phyloP scores from a whole-genome alignment of 2,329 filamentous ascomycete genomes.

The Talaromyces marneffei region DNA sequence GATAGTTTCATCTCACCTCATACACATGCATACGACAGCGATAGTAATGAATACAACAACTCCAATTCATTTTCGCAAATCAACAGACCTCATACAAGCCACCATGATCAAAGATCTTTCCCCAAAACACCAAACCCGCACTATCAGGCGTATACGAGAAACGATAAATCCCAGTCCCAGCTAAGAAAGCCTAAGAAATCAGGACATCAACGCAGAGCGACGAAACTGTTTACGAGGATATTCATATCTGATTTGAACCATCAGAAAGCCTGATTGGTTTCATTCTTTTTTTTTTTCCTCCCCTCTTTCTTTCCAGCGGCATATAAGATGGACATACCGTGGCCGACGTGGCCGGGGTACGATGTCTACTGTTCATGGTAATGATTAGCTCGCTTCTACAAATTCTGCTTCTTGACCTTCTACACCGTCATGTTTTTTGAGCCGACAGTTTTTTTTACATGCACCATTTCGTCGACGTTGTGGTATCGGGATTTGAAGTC shows the following conservation, averaged over 20 bases:
- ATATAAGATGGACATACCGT: neutral
- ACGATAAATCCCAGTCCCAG: neutral
- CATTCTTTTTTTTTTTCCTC: neutral
- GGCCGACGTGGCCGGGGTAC: too few species aligned
- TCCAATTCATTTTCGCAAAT: neutral
- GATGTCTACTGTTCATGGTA: neutral
- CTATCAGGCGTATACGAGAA: neutral
- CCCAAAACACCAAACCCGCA: neutral
- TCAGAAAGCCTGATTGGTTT: neutral
- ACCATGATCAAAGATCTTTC: neutral
- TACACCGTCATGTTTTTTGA: too few species aligned
- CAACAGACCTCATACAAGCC: neutral
- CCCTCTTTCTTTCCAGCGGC: neutral
- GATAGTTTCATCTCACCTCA: slow-evolving; percentile 8
- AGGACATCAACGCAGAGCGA: neutral
- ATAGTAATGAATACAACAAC: neutral
- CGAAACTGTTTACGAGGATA: neutral
- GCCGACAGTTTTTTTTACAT: neutral
- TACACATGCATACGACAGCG: neutral
- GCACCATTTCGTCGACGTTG: neutral
- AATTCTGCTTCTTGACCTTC: neutral
- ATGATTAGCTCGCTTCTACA: neutral
- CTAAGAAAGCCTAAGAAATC: neutral
- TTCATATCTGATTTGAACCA: neutral
- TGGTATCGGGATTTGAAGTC: neutral